A percentile compares a stretch with the other conserved stretches of the same genome.
These are phyloP conservation scores for Cyamopsis tetragonoloba DNA, from an alignment of 306 rosid genomes.

Conservation along the genomic window DNA sequence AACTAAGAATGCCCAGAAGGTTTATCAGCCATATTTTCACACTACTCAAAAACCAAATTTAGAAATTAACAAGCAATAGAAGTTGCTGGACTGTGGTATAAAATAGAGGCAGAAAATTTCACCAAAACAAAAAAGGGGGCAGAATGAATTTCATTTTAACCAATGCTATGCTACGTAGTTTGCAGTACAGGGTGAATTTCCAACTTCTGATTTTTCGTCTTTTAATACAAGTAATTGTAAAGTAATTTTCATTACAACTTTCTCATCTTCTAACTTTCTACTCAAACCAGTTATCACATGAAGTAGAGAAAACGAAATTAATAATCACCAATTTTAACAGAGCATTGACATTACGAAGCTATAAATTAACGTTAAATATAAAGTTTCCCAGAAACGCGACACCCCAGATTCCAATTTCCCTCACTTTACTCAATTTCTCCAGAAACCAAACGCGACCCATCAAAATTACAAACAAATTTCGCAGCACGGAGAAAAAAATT, in stretches of 20 bases:
- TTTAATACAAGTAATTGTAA: background rate
- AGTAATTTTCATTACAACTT: background rate
- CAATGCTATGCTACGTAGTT: background rate
- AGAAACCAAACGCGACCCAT: slow-evolving; percentile 27
- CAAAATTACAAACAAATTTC: background rate
- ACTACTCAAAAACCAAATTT: too few species aligned
- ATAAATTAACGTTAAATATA: background rate
- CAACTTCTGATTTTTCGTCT: background rate
- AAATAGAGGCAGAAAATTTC: too few species aligned
- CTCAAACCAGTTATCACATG: background rate
- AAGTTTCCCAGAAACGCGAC: background rate
- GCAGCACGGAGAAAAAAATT: background rate
- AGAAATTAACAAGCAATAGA: too few species aligned
- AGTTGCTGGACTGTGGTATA: background rate
- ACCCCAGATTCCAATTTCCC: slow-evolving; percentile 2
- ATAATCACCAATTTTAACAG: background rate
- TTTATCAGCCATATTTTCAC: background rate
- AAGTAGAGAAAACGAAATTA: background rate
- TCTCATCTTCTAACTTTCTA: background rate
- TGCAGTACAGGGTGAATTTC: background rate
- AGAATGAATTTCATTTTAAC: background rate
- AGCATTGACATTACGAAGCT: slow-evolving; percentile 1
- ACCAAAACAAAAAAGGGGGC: too few species aligned
- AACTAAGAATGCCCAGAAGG: background rate
- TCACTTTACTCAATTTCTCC: slow-evolving; percentile 12